Evolutionary conservation across 257 asterid species (phyloP).

Genomic region (Solanum dulcamara): DNA sequence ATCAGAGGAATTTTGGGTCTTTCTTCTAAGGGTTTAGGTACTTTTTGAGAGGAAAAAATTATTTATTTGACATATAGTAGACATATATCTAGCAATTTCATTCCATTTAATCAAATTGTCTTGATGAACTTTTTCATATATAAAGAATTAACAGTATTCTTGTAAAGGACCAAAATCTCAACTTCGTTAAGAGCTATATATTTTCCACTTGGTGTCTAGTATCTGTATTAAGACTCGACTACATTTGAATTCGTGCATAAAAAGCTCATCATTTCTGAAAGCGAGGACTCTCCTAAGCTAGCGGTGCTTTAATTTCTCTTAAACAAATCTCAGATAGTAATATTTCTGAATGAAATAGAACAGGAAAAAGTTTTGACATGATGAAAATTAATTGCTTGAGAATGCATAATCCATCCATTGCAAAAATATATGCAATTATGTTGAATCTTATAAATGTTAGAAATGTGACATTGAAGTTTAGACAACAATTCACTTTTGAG

Average conservation of each 20-base stretch:
- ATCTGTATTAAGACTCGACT: neutral
- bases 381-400: neutral
- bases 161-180: too few species aligned
- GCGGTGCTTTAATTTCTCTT: neutral
- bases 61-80: too few species aligned
- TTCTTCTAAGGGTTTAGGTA: too few species aligned
- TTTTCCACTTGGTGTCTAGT: neutral
- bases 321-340: neutral
- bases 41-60: too few species aligned
- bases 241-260: neutral
- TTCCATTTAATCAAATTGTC: too few species aligned
- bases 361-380: neutral
- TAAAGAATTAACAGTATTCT: too few species aligned
- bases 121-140: too few species aligned
- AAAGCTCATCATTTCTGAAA: neutral
- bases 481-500: constrained; percentile 12
- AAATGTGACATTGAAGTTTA: constrained; percentile 6
- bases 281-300: neutral
- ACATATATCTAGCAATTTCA: too few species aligned
- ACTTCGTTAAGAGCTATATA: too few species aligned
- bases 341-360: neutral
- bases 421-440: constrained; percentile 22
- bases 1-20: neutral
- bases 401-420: constrained; percentile 11
- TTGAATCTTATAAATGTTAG: constrained; percentile 7